Evolutionary conservation across 306 rosid genomes (phyloP).

Genomic region (Quercus dentata): DNA sequence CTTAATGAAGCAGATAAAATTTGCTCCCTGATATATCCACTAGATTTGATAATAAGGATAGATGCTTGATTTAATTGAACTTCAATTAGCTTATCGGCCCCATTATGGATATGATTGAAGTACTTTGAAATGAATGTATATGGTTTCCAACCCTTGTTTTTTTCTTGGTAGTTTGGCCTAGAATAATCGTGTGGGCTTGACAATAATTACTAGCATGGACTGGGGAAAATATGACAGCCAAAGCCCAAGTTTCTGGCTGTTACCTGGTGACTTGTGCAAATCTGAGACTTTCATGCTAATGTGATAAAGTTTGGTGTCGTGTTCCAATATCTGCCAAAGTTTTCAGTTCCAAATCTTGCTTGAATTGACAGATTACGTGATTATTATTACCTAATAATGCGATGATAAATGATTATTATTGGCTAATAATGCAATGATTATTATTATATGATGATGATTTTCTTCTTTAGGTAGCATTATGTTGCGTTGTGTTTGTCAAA

Average conservation of each 20-base stretch:
- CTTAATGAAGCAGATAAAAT: neutral
- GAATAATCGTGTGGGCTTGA: neutral
- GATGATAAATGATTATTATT: neutral
- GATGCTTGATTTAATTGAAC: slow-evolving; percentile 4
- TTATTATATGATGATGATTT: neutral
- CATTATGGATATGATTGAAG: slow-evolving; percentile 35
- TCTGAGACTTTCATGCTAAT: slow-evolving; percentile 2
- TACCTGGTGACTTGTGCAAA: slow-evolving; percentile 13
- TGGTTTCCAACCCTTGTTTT: neutral
- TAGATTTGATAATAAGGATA: slow-evolving; percentile 11
- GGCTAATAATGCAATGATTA: slow-evolving; percentile 10
- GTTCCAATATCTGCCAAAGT: slow-evolving; percentile 31
- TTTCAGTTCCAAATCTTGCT: slow-evolving; percentile 14
- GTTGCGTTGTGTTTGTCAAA: slow-evolving; percentile 36
- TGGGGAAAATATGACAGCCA: slow-evolving; percentile 36
- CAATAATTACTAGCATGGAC: neutral
- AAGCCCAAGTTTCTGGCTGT: slow-evolving; percentile 38
- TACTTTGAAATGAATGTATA: slow-evolving; percentile 17
- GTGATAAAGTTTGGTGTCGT: slow-evolving; percentile 28
- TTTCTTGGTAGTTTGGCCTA: neutral
- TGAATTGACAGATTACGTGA: slow-evolving; percentile 4
- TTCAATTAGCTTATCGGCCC: slow-evolving; percentile 4
- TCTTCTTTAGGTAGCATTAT: slow-evolving; percentile 17
- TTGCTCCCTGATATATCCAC: neutral
- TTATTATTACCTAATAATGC: slow-evolving; percentile 10